Evolutionary conservation across 1,139 yeast species (phyloP).

Genomic region (Yamadazyma aaseri): DNA sequence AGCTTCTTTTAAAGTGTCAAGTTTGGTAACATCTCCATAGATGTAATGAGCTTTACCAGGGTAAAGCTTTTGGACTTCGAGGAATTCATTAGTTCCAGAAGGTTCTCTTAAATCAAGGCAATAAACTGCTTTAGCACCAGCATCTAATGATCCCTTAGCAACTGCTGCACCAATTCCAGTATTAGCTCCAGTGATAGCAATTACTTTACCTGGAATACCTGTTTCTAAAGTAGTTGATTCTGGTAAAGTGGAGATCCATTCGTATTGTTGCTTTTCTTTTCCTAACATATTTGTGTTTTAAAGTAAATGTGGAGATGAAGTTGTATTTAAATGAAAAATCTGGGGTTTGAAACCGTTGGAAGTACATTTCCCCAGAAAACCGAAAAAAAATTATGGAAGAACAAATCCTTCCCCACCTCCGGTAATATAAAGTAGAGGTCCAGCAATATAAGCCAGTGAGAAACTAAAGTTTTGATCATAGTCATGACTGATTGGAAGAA

Average conservation of each 20-base stretch:
- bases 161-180: constrained; percentile 68
- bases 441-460: no score
- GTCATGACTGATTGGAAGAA: constrained; percentile 9
- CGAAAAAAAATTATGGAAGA: no score
- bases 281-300: constrained; percentile 10
- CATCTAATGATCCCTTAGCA: constrained; percentile 33
- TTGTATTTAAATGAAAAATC: not conserved
- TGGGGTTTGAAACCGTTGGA: constrained; percentile 1
- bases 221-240: constrained; percentile 8
- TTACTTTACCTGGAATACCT: constrained; percentile 20
- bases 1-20: constrained; percentile 39
- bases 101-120: constrained; percentile 11
- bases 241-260: constrained; percentile 10
- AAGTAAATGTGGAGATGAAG: not conserved
- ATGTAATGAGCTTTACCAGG: constrained; percentile 11
- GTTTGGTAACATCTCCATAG: constrained; percentile 12
- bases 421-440: no score
- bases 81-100: constrained; percentile 10
- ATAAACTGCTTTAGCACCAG: constrained; percentile 13
- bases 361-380: constrained; percentile 7
- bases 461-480: no score
- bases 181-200: constrained; percentile 34
- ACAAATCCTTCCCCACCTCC: not conserved
- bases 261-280: constrained; percentile 12
- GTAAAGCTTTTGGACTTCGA: constrained; percentile 9